phyloP scores from a whole-genome alignment of 768 basidiomycete genomes.

The Boletus fagicola region DNA sequence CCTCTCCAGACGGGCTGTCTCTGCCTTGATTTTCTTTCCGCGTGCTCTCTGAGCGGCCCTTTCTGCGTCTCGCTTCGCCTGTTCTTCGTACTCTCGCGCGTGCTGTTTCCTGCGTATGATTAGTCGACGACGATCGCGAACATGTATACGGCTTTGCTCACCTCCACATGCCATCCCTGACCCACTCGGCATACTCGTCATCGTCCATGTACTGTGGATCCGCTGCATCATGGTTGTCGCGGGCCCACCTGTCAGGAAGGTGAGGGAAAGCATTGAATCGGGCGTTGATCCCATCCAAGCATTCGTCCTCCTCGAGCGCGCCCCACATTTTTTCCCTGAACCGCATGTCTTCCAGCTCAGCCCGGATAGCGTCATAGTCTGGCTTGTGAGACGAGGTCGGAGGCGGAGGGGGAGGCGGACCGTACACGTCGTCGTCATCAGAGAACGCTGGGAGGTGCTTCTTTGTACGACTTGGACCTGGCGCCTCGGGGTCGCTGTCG shows the following conservation, averaged over 20 bases:
- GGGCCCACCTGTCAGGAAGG: constrained; percentile 67
- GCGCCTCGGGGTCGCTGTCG: not conserved
- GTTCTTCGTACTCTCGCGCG: constrained; percentile 63
- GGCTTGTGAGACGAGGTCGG: constrained; percentile 30
- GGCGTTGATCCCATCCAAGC: constrained; percentile 60
- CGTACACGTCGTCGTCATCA: constrained; percentile 13
- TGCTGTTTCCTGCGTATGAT: constrained; percentile 55
- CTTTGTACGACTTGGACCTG: constrained; percentile 4
- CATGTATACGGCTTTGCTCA: constrained; percentile 32
- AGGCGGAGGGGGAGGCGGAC: constrained; percentile 26
- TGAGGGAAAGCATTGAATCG: constrained; percentile 67
- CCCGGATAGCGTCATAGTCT: constrained; percentile 49
- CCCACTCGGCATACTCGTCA: constrained; percentile 86
- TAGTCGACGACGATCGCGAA: constrained; percentile 1
- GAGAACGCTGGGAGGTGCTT: too few relatives aligned
- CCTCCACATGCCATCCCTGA: constrained; percentile 85
- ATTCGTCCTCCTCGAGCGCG: constrained; percentile 71
- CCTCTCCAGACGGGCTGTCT: constrained; percentile 51
- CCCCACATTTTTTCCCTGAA: constrained; percentile 75
- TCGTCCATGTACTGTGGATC: constrained; percentile 66
- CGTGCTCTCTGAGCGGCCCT: constrained; percentile 52
- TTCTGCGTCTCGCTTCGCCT: constrained; percentile 52
- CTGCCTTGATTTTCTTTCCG: constrained; percentile 51
- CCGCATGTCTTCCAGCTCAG: constrained; percentile 58
- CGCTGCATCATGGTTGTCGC: constrained; percentile 40